phyloP scores from a whole-genome alignment of 2,329 filamentous ascomycete species.

The Sporothrix dimorphospora region DNA sequence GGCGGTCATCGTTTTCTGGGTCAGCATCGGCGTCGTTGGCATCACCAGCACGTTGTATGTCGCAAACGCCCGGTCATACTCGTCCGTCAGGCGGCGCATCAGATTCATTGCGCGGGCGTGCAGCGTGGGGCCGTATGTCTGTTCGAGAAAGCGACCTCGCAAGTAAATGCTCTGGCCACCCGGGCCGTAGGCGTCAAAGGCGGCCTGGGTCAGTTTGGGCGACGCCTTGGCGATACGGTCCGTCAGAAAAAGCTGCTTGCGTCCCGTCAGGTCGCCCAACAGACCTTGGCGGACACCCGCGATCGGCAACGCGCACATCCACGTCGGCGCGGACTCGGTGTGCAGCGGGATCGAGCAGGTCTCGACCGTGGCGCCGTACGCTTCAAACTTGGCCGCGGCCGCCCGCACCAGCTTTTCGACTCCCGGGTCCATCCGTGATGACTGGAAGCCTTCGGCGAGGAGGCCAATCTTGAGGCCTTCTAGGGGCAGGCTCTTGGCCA shows the following conservation, averaged over 20 bases:
- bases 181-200: constrained; percentile 43
- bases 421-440: constrained; percentile 43
- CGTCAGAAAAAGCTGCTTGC: constrained; percentile 36
- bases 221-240: constrained; percentile 40
- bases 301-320: constrained; percentile 45
- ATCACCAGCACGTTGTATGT: constrained; percentile 51
- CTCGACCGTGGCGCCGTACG: constrained; percentile 49
- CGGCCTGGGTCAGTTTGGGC: constrained; percentile 43
- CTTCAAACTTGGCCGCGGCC: constrained; percentile 43
- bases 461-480: constrained; percentile 50
- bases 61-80: constrained; percentile 50
- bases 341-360: constrained; percentile 54
- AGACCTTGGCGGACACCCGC: constrained; percentile 38
- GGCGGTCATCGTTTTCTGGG: constrained; percentile 41
- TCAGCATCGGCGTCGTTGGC: constrained; percentile 43
- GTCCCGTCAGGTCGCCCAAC: constrained; percentile 32
- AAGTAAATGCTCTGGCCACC: not conserved
- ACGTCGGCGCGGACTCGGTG: constrained; percentile 49
- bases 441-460: constrained; percentile 48
- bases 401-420: constrained; percentile 45
- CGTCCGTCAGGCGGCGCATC: constrained; percentile 50
- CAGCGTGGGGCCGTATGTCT: constrained; percentile 31
- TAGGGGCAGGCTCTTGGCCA: constrained; percentile 33
- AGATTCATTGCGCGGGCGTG: constrained; percentile 50
- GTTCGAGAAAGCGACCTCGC: not conserved